Conservation (phyloP, 2,329 filamentous ascomycete genomes). For the Metarhizium sp. region DNA sequence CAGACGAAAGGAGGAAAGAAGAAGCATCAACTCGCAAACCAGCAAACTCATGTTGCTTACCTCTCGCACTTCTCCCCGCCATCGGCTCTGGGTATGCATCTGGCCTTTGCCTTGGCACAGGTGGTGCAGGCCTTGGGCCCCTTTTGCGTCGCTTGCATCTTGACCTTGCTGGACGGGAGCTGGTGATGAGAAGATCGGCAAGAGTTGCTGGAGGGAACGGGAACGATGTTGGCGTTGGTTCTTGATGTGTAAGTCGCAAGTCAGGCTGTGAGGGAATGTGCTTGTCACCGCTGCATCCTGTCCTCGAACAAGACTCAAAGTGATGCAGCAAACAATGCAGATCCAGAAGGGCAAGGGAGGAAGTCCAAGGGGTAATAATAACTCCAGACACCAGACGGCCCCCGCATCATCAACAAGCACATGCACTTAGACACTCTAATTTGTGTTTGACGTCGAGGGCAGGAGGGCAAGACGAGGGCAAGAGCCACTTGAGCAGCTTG, state of each 20-base stretch:
- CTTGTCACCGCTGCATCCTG: conserved; percentile 1
- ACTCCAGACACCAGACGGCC: background rate
- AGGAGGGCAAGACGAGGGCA: no score
- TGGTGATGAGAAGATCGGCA: background rate
- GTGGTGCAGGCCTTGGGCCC: conserved; percentile 40
- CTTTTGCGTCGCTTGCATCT: conserved; percentile 23
- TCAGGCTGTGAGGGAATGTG: background rate
- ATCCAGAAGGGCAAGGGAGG: background rate
- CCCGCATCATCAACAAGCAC: conserved; percentile 1
- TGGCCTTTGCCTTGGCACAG: conserved; percentile 42
- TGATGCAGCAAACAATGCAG: background rate
- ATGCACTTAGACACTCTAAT: background rate
- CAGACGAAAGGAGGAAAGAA: background rate
- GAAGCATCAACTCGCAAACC: background rate
- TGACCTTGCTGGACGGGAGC: background rate
- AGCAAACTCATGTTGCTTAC: conserved; percentile 19
- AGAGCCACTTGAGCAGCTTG: background rate
- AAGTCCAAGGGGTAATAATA: conserved; percentile 3
- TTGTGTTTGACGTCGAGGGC: background rate
- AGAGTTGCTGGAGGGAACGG: no score
- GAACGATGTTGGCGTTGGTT: background rate
- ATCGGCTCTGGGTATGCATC: conserved; percentile 34
- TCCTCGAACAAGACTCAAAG: background rate
- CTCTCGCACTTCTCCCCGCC: conserved; percentile 35
- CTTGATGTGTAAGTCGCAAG: background rate